Base-by-base conservation (phyloP, 495 filamentous ascomycete species). In the Aeminium ludgeri region DNA sequence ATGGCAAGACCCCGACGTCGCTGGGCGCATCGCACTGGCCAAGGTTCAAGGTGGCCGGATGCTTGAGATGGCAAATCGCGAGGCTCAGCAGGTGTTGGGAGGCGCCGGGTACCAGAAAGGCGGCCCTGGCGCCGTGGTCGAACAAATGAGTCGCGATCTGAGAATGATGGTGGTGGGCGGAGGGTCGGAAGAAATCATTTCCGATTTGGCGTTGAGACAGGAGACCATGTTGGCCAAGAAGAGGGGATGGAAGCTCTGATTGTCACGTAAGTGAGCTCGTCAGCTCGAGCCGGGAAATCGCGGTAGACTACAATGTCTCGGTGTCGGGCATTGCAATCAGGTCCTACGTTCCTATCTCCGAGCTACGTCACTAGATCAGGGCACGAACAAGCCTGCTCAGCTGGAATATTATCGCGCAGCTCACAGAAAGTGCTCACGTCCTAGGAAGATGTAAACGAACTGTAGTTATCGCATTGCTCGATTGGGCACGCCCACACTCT, bases 1-100 rank as follows among this genome's bases (percentile, higher is more conserved):
- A 13, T 61, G 58, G 56, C 51, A 60, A 34, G 52, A 54, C 30
- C 54, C 53, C 5, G 50, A 55, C 20, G 46, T 62, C 20, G 60
- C 57, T n/a, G 57, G 56, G 12, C 49, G 53, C 28, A 58, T 59
- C 29, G 59, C 59, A 12, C 38, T 73, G 34, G 56, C 69, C 17
- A 76, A 75, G 52, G 70, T 74, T 5, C 65, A 66, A 55, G 68
- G 67, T 2, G 70, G 67, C 0, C 55, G 65, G 19, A 63, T 68
- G 10, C 48, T 74, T 8, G 73, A 77, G 55, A 64, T 68, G 51
- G 66, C 65, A 34, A 66, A 66, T 20, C 58, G 72, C 6, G 73
- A 77, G 46, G 69, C 72, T 1, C 72, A 75, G 61, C 73, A 77
- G 51, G 65, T 75, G 30, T 54, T 77, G 41, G 72, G 73, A 11